Base-by-base conservation (phyloP, 164 flowering plant species). In the Stephania cephalantha region DNA sequence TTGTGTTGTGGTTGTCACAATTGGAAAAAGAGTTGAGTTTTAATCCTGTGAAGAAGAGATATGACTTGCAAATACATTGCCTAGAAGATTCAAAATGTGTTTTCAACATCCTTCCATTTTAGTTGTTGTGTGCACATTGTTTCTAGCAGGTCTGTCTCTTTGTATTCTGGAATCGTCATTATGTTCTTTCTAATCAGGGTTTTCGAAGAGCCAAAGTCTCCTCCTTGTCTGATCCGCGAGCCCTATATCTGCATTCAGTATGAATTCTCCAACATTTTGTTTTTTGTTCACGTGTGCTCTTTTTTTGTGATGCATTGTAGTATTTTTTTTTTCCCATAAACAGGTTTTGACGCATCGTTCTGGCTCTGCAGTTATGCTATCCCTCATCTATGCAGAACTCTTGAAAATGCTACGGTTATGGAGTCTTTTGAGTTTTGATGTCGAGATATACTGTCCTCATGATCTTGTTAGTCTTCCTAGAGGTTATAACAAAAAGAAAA, bases 291-390 rank as follows among this genome's bases (percentile, higher is more conserved):
- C 15, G 35, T n/a, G 30, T 69, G 48, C 4, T 68, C n/a, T 61
- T 20, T 61, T 20, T 69, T 7, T 8, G 53, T 42, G 52, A 58
- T 29, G 70, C 42, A 64, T 78, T 65, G 50, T 70, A 35, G 35
- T 25, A 18, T 68, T 68, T 35, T 35, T 35, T 35, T 35, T 35
- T 61, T 61, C 29, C 69, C 68, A 65, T 78, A 35, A 71, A 69
- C 87, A 93, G 97, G 97, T 91, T 77, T 84, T 93, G 88, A 88
- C 96, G 22, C 91, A 89, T 78, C 91, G 97, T 58, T 77, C 85
- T 71, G 97, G 97, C 68, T 87, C 98, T n/a, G 87, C 86, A 48
- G 85, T 80, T 69, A 85, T 93, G 90, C 89, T 93, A 67, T 85
- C 94, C 17, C 89, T 93, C 72, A 84, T 93, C 72, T 89, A 91